Evolutionary conservation across 139 green algal species (phyloP).

Genomic region (Mychonastes homosphaera): DNA sequence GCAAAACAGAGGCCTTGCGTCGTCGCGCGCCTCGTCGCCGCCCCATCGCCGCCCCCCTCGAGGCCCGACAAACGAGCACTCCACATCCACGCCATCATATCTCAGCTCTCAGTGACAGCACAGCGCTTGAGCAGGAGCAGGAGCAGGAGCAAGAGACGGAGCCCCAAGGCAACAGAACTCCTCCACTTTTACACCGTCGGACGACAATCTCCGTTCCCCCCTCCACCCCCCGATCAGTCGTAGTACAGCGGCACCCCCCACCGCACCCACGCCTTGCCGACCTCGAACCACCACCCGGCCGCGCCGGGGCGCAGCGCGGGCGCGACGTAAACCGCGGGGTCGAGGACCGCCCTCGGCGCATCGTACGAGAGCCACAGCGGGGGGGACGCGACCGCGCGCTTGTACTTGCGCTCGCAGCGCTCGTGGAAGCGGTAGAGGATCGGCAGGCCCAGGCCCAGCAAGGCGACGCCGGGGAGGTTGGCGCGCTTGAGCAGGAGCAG

Average conservation of each 20-base stretch:
- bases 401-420: conserved; percentile 10
- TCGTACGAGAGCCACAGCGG: conserved; percentile 25
- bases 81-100: no score
- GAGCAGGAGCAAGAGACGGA: neutral
- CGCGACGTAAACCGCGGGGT: conserved; percentile 26
- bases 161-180: neutral
- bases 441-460: conserved; percentile 13
- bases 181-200: neutral
- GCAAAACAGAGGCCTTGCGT: no score
- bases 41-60: no score
- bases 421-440: conserved; percentile 21
- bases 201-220: no score
- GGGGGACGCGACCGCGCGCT: conserved; percentile 11
- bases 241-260: conserved; percentile 22
- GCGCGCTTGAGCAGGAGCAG: conserved; percentile 35
- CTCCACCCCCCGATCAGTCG: no score
- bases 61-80: no score
- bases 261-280: conserved; percentile 22
- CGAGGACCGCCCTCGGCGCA: conserved; percentile 18
- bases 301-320: conserved; percentile 19
- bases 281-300: conserved; percentile 25
- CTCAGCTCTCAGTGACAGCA: no score
- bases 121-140: neutral
- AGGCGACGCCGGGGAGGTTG: conserved; percentile 16
- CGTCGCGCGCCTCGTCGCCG: no score